phyloP scores from a whole-genome alignment of 352 stramenopile species.

The Phytophthora rubi region DNA sequence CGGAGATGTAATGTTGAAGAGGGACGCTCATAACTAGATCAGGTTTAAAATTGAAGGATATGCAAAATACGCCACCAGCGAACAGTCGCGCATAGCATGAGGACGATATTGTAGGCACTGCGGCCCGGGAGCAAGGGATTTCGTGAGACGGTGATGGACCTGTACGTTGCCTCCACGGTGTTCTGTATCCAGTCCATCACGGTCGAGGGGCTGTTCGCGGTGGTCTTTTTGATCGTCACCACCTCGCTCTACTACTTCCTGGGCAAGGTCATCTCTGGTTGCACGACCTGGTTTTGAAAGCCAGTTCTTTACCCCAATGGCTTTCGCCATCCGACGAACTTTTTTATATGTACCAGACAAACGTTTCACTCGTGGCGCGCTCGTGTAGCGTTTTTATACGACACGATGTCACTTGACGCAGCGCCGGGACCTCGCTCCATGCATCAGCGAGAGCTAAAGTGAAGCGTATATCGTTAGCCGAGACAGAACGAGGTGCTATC shows the following conservation, averaged over 20 bases:
- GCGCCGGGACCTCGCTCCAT: no score
- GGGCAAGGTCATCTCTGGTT: no score
- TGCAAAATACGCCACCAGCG: conserved; percentile 22
- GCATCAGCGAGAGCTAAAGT: no score
- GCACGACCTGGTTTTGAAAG: conserved; percentile 22
- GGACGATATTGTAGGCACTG: conserved; percentile 22
- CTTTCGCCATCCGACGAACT: no score
- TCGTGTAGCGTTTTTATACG: conserved; percentile 38
- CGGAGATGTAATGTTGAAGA: no score
- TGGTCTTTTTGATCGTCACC: no score
- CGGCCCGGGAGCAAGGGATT: conserved; percentile 53
- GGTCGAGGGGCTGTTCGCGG: conserved; percentile 71
- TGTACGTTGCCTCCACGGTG: conserved; percentile 81
- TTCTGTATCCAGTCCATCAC: conserved; percentile 76
- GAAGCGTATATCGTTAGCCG: no score
- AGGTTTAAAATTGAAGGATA: conserved; percentile 12
- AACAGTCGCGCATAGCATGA: background rate
- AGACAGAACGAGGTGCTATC: no score
- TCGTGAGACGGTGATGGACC: conserved; percentile 67
- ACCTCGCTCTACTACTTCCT: no score
- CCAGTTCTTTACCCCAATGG: no score
- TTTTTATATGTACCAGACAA: no score
- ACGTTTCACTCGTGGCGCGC: no score
- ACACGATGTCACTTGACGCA: conserved; percentile 44
- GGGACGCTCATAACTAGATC: background rate